These are phyloP conservation scores for Pneumocystis murina DNA, from an alignment of 1,139 yeast species.

Conservation along the genomic window DNA sequence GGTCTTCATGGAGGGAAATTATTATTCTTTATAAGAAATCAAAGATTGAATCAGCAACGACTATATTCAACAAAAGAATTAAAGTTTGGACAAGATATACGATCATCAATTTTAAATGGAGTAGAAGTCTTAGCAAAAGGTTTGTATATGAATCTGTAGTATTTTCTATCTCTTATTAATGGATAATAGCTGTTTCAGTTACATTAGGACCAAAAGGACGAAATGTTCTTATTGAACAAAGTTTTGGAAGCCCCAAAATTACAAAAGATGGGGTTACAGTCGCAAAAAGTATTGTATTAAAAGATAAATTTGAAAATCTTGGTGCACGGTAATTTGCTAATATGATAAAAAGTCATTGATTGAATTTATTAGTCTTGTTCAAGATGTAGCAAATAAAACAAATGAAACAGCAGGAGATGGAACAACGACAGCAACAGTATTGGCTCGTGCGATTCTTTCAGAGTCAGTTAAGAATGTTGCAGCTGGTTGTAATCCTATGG, in stretches of 20 bases:
- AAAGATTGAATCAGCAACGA: background rate
- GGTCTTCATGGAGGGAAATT: background rate
- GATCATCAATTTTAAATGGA: slow-evolving; percentile 91
- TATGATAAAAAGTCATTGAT: background rate
- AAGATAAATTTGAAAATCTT: slow-evolving; percentile 90
- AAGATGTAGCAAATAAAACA: slow-evolving; percentile 96
- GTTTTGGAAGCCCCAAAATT: slow-evolving; percentile 94
- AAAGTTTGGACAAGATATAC: slow-evolving; percentile 95
- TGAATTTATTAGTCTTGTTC: slow-evolving; percentile 40
- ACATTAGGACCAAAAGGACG: slow-evolving; percentile 98
- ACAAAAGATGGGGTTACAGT: slow-evolving; percentile 99
- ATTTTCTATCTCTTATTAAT: background rate
- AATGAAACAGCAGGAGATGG: slow-evolving; percentile 99
- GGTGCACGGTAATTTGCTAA: slow-evolving; percentile 51
- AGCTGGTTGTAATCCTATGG: slow-evolving; percentile 99
- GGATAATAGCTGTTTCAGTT: slow-evolving; percentile 61
- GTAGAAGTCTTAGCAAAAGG: slow-evolving; percentile 83
- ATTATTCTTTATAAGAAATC: background rate
- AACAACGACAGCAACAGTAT: slow-evolving; percentile 94
- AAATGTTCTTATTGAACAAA: slow-evolving; percentile 92
- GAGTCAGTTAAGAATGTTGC: slow-evolving; percentile 97
- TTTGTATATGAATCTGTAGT: background rate
- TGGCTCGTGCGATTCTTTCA: slow-evolving; percentile 93
- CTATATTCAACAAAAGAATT: slow-evolving; percentile 46
- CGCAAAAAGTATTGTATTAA: slow-evolving; percentile 66